Conservation (phyloP, 1,284 basidiomycete species). For the Malassezia globosa region DNA sequence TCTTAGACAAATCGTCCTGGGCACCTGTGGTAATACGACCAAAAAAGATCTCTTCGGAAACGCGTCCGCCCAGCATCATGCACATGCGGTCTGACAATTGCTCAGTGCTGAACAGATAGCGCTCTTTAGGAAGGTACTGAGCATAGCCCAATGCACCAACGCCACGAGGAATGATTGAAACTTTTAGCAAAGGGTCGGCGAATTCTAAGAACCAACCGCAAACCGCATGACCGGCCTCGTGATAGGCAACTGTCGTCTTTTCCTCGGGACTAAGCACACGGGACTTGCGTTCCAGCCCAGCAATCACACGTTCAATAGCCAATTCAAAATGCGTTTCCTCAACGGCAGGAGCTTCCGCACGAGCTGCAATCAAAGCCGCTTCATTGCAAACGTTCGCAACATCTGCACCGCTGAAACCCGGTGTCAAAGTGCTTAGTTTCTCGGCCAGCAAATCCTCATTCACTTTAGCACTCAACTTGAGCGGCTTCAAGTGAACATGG, state of each 20-base stretch:
- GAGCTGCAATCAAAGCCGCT: constrained; percentile 85
- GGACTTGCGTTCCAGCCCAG: constrained; percentile 89
- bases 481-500: constrained; percentile 76
- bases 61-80: constrained; percentile 97
- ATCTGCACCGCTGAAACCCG: constrained; percentile 95
- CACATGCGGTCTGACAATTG: constrained; percentile 92
- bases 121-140: constrained; percentile 86
- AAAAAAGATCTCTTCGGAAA: constrained; percentile 97
- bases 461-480: constrained; percentile 50
- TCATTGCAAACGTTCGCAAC: constrained; percentile 99
- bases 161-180: constrained; percentile 94
- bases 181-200: constrained; percentile 90
- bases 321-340: constrained; percentile 83
- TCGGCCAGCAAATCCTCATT: constrained; percentile 48
- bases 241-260: constrained; percentile 97
- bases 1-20: constrained; percentile 93
- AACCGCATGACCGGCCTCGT: constrained; percentile 96
- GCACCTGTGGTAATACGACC: constrained; percentile 92
- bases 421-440: constrained; percentile 87
- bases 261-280: constrained; percentile 84
- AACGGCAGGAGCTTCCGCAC: constrained; percentile 67
- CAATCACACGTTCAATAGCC: constrained; percentile 95
- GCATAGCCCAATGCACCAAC: constrained; percentile 93
- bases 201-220: constrained; percentile 97
- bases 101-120: constrained; percentile 86